Conservation (phyloP, 805 yeast genomes). For the Nakazawaea wickerhamii region DNA sequence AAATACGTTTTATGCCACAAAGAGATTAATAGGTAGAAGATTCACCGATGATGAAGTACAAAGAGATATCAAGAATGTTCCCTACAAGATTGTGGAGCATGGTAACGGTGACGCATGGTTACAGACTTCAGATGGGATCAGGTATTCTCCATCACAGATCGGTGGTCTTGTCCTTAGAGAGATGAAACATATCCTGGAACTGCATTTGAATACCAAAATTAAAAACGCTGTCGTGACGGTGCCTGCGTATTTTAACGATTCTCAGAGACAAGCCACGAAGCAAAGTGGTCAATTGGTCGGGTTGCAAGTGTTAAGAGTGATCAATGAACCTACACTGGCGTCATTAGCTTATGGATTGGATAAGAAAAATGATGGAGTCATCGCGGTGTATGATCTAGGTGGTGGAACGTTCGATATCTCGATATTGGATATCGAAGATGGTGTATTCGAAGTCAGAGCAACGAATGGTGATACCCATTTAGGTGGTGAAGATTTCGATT, state of each 20-base stretch:
- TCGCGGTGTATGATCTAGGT: constrained; percentile 95
- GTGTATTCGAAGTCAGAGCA: constrained; percentile 93
- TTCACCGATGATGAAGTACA: constrained; percentile 87
- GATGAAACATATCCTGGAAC: constrained; percentile 94
- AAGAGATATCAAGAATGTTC: constrained; percentile 81
- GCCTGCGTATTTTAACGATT: constrained; percentile 85
- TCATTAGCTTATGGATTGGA: constrained; percentile 92
- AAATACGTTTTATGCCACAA: constrained; percentile 91
- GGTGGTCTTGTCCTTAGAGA: constrained; percentile 90
- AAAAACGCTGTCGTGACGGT: constrained; percentile 89
- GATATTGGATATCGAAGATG: constrained; percentile 90
- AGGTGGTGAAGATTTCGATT: constrained; percentile 90
- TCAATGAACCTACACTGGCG: constrained; percentile 88
- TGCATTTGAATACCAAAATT: constrained; percentile 67
- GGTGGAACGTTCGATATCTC: constrained; percentile 98
- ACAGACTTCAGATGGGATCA: constrained; percentile 73
- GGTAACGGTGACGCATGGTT: constrained; percentile 95
- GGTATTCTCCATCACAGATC: constrained; percentile 91
- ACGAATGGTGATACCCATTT: constrained; percentile 93
- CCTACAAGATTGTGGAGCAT: constrained; percentile 88
- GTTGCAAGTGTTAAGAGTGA: constrained; percentile 77
- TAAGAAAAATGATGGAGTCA: constrained; percentile 54
- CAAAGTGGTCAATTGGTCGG: constrained; percentile 96
- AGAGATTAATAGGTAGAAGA: constrained; percentile 91
- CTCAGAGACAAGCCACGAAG: constrained; percentile 88